Evolutionary conservation across 345 rosid genomes (phyloP).

Genomic region (Capsella bursapastoris): DNA sequence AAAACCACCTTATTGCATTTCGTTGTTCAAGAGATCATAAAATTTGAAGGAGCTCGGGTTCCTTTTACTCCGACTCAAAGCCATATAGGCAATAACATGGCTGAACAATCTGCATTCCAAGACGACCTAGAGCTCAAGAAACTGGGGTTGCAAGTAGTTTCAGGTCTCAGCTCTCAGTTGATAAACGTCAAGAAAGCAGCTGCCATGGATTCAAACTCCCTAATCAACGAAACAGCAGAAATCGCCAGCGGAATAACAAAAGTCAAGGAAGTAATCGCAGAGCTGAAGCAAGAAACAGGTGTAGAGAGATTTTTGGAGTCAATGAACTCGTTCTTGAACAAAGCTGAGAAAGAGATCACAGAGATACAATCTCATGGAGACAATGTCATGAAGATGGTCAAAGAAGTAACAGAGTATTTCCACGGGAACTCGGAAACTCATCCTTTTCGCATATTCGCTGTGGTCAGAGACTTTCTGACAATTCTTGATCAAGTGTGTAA

Average conservation of each 20-base stretch:
- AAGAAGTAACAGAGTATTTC: slow-evolving; percentile 87
- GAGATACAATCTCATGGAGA: slow-evolving; percentile 57
- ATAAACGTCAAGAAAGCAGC: slow-evolving; percentile 87
- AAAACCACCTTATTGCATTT: slow-evolving; percentile 91
- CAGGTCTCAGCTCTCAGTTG: slow-evolving; percentile 82
- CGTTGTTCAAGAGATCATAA: slow-evolving; percentile 87
- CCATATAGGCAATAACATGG: slow-evolving; percentile 43
- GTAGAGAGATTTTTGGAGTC: slow-evolving; percentile 57
- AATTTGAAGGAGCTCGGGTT: slow-evolving; percentile 74
- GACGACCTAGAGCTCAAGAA: slow-evolving; percentile 74
- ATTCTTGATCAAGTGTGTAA: slow-evolving; percentile 90
- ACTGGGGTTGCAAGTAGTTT: slow-evolving; percentile 86
- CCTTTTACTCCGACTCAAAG: slow-evolving; percentile 47
- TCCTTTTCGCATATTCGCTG: slow-evolving; percentile 72
- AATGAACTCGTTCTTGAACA: slow-evolving; percentile 66
- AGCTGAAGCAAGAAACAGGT: slow-evolving; percentile 46
- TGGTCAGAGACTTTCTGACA: slow-evolving; percentile 85
- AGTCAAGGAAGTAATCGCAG: slow-evolving; percentile 53
- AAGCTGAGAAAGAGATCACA: slow-evolving; percentile 70
- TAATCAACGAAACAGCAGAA: slow-evolving; percentile 60
- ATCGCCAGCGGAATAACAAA: slow-evolving; percentile 60
- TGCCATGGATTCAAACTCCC: slow-evolving; percentile 76
- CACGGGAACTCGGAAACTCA: slow-evolving; percentile 90
- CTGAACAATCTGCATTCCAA: slow-evolving; percentile 51
- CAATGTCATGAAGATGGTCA: slow-evolving; percentile 56